These are phyloP conservation scores for Hymenotorrendiella dingleyae DNA, from an alignment of 2,329 filamentous ascomycete genomes.

Conservation along the genomic window DNA sequence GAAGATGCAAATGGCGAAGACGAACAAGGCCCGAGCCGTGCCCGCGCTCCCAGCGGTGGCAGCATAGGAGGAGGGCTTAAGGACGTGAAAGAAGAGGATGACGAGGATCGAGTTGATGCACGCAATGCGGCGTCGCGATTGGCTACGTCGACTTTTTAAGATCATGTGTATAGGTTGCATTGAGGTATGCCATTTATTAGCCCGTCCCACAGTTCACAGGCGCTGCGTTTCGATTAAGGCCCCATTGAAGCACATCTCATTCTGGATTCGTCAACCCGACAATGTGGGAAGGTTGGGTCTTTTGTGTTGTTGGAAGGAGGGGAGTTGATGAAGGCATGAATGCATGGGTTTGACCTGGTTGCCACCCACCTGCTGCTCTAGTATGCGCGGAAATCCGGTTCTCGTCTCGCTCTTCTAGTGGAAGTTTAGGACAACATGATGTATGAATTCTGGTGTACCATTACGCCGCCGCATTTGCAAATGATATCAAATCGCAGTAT, in stretches of 20 bases:
- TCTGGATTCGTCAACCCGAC: constrained; percentile 8
- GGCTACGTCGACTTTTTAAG: constrained; percentile 58
- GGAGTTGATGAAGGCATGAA: no score
- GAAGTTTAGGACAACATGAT: constrained; percentile 1
- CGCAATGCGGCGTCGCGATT: constrained; percentile 90
- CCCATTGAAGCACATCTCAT: constrained; percentile 4
- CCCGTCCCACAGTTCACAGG: no score
- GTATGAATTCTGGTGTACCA: constrained; percentile 5
- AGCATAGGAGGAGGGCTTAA: constrained; percentile 41
- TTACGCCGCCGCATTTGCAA: constrained; percentile 1
- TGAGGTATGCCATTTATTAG: no score
- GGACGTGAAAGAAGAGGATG: constrained; percentile 69
- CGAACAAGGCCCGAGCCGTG: constrained; percentile 35
- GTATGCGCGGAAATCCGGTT: no score
- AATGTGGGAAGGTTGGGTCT: constrained; percentile 6
- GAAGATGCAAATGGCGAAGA: constrained; percentile 56
- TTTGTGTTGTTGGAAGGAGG: constrained; percentile 4
- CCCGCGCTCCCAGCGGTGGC: constrained; percentile 27
- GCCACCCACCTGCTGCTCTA: no score
- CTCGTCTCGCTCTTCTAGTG: no score
- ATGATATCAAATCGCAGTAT: constrained; percentile 10
- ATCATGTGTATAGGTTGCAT: no score
- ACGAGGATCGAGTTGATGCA: constrained; percentile 91
- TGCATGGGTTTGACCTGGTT: no score
- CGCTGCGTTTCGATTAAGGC: not conserved